Percentiles rank a stretch among this genome's conserved stretches.
Conservation (phyloP, 257 asterid genomes). For the Marsdenia floribunda region DNA sequence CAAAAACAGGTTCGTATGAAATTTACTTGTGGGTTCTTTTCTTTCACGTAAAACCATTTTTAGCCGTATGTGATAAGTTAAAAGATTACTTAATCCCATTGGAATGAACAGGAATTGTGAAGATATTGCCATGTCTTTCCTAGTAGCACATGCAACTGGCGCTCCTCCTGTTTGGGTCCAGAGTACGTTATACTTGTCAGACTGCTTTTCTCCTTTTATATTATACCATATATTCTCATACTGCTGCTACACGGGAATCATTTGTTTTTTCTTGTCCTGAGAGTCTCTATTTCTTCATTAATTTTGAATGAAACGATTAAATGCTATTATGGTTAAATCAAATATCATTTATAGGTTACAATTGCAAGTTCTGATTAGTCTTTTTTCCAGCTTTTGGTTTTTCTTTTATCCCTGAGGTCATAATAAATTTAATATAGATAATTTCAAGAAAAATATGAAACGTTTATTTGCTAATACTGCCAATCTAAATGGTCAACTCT, state of each 20-base stretch:
- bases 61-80: background rate
- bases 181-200: conserved; percentile 37
- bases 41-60: background rate
- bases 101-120: conserved; percentile 63
- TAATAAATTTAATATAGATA: background rate
- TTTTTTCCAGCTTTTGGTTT: background rate
- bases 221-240: background rate
- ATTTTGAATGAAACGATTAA: background rate
- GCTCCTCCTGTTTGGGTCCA: conserved; percentile 87
- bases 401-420: too few relatives aligned
- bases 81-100: conserved; percentile 11
- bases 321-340: background rate
- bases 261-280: background rate
- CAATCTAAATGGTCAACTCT: background rate
- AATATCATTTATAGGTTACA: background rate
- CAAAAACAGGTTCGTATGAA: conserved; percentile 44
- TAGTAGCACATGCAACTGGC: conserved; percentile 77
- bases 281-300: background rate
- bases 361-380: background rate
- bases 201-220: conserved; percentile 1
- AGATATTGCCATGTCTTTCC: conserved; percentile 92
- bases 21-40: background rate
- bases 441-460: background rate
- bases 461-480: background rate
- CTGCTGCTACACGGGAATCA: background rate